These are phyloP conservation scores for Solanum medicagineum DNA, from an alignment of 257 asterid genomes.

Conservation along the genomic window DNA sequence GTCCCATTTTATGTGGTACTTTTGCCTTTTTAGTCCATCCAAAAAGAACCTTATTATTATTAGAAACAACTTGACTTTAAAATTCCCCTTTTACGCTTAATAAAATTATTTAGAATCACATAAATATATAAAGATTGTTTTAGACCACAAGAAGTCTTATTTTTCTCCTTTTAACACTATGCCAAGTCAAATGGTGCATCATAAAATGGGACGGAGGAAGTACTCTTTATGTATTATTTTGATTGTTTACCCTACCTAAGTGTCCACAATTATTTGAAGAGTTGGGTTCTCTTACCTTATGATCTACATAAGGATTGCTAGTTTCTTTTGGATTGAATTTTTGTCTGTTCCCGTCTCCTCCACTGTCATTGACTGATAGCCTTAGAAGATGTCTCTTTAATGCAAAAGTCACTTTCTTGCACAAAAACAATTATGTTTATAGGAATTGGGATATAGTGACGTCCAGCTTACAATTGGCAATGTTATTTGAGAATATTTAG, in stretches of 20 bases:
- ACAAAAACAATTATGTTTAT: background rate
- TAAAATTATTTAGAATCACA: no score
- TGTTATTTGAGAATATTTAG: background rate
- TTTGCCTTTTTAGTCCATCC: no score
- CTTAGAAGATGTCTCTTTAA: background rate
- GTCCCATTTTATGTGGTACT: no score
- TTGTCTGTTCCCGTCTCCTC: background rate
- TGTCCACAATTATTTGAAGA: background rate
- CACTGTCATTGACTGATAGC: background rate
- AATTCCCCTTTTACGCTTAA: no score
- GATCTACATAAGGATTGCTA: background rate
- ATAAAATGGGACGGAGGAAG: no score
- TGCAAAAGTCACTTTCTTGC: background rate
- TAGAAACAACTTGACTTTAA: no score
- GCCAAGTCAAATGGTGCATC: no score
- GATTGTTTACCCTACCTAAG: background rate
- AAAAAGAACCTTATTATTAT: no score
- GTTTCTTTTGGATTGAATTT: background rate
- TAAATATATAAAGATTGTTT: no score
- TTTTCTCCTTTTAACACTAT: no score
- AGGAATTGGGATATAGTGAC: background rate
- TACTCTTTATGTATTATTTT: background rate
- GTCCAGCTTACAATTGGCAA: background rate
- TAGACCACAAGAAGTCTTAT: no score
- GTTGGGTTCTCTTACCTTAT: background rate